Evolutionary conservation across 257 asterid genomes (phyloP), one percentile per base, ranked within the genome.

Genomic region (Datura wrightii): DNA sequence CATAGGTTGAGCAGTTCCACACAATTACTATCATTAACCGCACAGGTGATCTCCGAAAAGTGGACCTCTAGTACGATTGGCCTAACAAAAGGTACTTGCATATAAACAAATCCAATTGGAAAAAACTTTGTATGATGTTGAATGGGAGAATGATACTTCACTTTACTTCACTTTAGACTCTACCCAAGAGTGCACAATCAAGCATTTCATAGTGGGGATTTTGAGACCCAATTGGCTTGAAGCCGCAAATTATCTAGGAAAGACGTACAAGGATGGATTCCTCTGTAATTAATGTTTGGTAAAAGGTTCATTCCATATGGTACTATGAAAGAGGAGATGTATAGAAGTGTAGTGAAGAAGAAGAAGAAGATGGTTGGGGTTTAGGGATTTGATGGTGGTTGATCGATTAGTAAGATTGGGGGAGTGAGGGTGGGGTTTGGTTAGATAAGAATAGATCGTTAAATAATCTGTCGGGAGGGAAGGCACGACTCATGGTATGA

Each of bases 51-150:
- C 92, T 92, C 10, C 86, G 93, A 85, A 74, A 89, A 7, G 92
- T 94, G 71, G 95, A 95, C 87, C 92, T 95, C 48, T 94, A 98
- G 96, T 94, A 95, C 90, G 98, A 95, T 76, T 95, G 98, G 95
- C 88, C 98, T 58, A 95, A 95, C 86, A 94, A 97, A 76, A 94
- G 98, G 70, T 93, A 95, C 90, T 90, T 92, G 89, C 94, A 94
- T 92, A 94, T 94, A 83, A 53, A 94, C 31, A 95, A 91, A 76
- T 79, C 90, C 98, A 94, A 91, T 92, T 94, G 50, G 94, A 90
- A 18, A 76, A 85, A 69, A 84, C 85, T 15, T 10, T 88, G 42
- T 95, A 95, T 87, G 96, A 60, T 74, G 83, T 90, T 36, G 97
- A 95, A 86, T 94, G 98, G 98, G 90, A 89, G 54, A 95, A 95